Conservation (phyloP, 1,139 yeast genomes). For the Candida tunisiensis region DNA sequence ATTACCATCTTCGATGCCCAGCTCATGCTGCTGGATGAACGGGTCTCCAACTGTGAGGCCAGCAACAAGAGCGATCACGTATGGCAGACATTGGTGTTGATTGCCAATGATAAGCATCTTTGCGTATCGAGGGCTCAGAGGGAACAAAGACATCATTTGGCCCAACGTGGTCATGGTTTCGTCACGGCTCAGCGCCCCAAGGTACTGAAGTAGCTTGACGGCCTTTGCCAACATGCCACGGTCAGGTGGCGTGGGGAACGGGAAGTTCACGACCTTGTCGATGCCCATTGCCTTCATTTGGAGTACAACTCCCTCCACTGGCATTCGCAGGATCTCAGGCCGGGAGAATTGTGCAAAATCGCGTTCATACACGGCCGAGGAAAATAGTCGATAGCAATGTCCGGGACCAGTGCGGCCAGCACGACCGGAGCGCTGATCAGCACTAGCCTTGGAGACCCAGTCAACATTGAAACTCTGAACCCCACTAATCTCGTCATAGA, state of each 20-base stretch:
- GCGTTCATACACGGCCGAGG: slow-evolving; percentile 89
- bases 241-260: slow-evolving; percentile 93
- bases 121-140: slow-evolving; percentile 85
- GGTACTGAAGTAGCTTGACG: slow-evolving; percentile 42
- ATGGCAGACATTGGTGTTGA: slow-evolving; percentile 73
- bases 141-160: slow-evolving; percentile 73
- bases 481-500: slow-evolving; percentile 67
- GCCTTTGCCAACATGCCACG: slow-evolving; percentile 43
- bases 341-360: slow-evolving; percentile 67
- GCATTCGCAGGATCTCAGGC: slow-evolving; percentile 92
- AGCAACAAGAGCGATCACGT: slow-evolving; percentile 78
- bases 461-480: slow-evolving; percentile 85
- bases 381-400: slow-evolving; percentile 80
- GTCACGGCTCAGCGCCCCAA: slow-evolving; percentile 55
- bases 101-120: slow-evolving; percentile 81
- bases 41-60: slow-evolving; percentile 93
- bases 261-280: slow-evolving; percentile 77
- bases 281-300: slow-evolving; percentile 97
- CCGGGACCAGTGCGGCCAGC: slow-evolving; percentile 99
- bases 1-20: slow-evolving; percentile 29
- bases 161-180: slow-evolving; percentile 62
- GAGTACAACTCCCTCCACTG: slow-evolving; percentile 84
- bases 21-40: slow-evolving; percentile 55
- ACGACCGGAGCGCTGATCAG: slow-evolving; percentile 93
- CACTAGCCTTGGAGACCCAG: slow-evolving; percentile 93